Conservation (phyloP, 2,329 filamentous ascomycete species). For the Fonsecaea nubica region DNA sequence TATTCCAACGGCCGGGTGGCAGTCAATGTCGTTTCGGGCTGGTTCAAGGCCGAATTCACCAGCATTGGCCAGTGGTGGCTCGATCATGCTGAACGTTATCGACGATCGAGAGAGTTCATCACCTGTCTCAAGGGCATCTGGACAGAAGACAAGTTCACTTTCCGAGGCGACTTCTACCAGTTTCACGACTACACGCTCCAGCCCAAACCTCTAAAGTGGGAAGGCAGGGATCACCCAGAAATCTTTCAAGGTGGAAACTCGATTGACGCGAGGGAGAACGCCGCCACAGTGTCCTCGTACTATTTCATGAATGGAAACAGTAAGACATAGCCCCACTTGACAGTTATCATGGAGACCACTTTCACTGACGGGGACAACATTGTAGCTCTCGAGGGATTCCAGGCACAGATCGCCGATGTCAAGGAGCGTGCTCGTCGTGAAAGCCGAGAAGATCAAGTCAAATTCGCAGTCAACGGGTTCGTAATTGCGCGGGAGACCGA, state of each 20-base stretch:
- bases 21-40: conserved; percentile 61
- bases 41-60: conserved; percentile 62
- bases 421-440: conserved; percentile 54
- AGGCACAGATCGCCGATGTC: conserved; percentile 58
- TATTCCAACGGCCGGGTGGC: conserved; percentile 53
- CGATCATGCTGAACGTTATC: conserved; percentile 60
- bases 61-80: conserved; percentile 63
- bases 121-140: conserved; percentile 59
- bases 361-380: background rate
- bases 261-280: conserved; percentile 59
- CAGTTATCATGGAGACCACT: background rate
- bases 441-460: conserved; percentile 53
- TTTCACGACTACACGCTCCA: conserved; percentile 59
- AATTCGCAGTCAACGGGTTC: conserved; percentile 57
- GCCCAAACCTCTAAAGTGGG: conserved; percentile 56
- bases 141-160: conserved; percentile 59
- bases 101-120: conserved; percentile 60
- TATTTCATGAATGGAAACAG: conserved; percentile 65
- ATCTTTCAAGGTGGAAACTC: conserved; percentile 63
- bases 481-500: conserved; percentile 57
- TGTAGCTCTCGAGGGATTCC: conserved; percentile 57
- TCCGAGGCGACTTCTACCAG: conserved; percentile 60
- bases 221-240: conserved; percentile 57
- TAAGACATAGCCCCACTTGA: background rate
- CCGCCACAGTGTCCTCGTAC: conserved; percentile 56